A percentile compares a stretch with the other conserved stretches of the same genome.
Conservation (phyloP, 176 grass and related monocot genomes). For the Eleusine indica region DNA sequence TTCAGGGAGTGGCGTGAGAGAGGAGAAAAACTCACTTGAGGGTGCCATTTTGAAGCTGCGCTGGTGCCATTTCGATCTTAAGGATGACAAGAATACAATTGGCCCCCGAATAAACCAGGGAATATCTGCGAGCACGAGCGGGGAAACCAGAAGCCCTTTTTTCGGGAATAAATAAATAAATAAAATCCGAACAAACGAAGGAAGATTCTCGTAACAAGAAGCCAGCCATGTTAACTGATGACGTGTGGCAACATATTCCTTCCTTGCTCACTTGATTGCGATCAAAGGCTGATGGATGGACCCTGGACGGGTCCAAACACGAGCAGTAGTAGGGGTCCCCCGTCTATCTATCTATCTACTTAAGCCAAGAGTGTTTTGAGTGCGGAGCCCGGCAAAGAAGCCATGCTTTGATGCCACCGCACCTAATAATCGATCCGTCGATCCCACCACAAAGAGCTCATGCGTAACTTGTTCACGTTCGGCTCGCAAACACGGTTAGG, state of each 20-base stretch:
- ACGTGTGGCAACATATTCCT: not conserved
- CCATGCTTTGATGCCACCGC: constrained; percentile 12
- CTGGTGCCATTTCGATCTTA: too few relatives aligned
- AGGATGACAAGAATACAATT: too few relatives aligned
- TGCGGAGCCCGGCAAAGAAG: constrained; percentile 32
- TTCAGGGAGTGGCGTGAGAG: too few relatives aligned
- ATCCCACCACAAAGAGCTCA: not conserved
- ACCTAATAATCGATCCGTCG: not conserved
- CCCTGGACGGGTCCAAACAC: not conserved
- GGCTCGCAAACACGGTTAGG: not conserved
- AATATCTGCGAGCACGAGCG: not conserved
- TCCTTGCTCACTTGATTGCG: not conserved
- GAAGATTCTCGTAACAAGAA: too few relatives aligned
- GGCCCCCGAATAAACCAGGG: not conserved
- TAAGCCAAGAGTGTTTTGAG: constrained; percentile 8
- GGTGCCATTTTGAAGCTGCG: too few relatives aligned
- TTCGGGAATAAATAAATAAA: too few relatives aligned
- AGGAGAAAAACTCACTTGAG: too few relatives aligned
- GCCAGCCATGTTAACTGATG: too few relatives aligned
- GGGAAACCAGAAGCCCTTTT: too few relatives aligned
- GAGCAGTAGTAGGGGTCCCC: too few relatives aligned
- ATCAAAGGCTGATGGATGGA: not conserved
- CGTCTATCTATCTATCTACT: too few relatives aligned
- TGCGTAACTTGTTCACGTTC: not conserved
- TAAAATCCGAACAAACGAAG: too few relatives aligned